These are phyloP conservation scores for Lobosporangium transversale DNA, from an alignment of 192 early-diverging fungal species.

Conservation along the genomic window DNA sequence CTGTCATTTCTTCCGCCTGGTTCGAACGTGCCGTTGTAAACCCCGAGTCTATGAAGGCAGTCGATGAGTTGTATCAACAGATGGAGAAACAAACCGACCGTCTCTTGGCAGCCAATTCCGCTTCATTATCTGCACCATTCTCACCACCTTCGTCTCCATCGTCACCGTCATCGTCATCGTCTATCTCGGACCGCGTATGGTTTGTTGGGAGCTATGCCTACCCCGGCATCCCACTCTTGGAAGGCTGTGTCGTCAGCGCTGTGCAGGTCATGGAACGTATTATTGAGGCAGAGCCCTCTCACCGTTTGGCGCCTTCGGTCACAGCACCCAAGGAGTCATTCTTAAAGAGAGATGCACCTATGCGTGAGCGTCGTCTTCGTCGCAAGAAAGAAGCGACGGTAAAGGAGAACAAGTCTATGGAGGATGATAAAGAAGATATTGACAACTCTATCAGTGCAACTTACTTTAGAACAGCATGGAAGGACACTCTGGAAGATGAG, in stretches of 20 bases:
- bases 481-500: slow-evolving; percentile 46
- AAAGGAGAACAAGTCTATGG: no score
- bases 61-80: slow-evolving; percentile 56
- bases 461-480: slow-evolving; percentile 43
- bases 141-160: neutral
- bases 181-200: slow-evolving; percentile 57
- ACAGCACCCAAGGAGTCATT: slow-evolving; percentile 25
- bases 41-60: slow-evolving; percentile 58
- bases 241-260: slow-evolving; percentile 68
- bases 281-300: slow-evolving; percentile 15
- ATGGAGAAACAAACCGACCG: slow-evolving; percentile 32
- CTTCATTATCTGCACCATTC: no score
- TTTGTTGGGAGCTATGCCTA: slow-evolving; percentile 68
- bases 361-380: slow-evolving; percentile 30
- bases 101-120: slow-evolving; percentile 5
- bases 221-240: slow-evolving; percentile 69
- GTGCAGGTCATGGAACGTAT: slow-evolving; percentile 63
- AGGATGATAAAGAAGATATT: no score
- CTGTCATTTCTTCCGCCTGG: slow-evolving; percentile 52
- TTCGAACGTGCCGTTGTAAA: slow-evolving; percentile 71
- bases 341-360: slow-evolving; percentile 42
- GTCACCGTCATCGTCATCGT: neutral
- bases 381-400: slow-evolving; percentile 10
- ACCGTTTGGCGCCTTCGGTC: slow-evolving; percentile 3
- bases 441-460: slow-evolving; percentile 13